phyloP scores from a whole-genome alignment of 495 filamentous ascomycete species.

The Amphirosellinia nigrospora region DNA sequence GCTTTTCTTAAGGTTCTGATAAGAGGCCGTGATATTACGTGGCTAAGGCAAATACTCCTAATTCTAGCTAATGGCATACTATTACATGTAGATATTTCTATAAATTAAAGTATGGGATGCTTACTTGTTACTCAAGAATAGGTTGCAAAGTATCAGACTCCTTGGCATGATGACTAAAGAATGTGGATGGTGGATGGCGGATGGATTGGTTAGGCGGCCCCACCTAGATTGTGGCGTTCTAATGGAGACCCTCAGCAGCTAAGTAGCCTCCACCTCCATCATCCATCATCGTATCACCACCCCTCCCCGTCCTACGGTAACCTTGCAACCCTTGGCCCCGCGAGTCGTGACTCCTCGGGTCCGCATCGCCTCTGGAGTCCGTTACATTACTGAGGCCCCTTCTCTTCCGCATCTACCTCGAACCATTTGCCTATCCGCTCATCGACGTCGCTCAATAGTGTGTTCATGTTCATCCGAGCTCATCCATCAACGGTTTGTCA shows the following conservation, averaged over 20 bases:
- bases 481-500: background rate
- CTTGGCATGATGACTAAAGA: too few species aligned
- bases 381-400: background rate
- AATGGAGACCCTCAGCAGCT: background rate
- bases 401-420: constrained; percentile 1
- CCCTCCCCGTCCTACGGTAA: background rate
- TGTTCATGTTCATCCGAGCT: background rate
- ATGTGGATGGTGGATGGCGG: too few species aligned
- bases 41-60: background rate
- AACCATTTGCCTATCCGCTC: background rate
- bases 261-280: too few species aligned
- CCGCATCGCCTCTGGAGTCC: constrained; percentile 3
- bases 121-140: background rate
- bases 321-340: constrained; percentile 25
- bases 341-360: constrained; percentile 29
- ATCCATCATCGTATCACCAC: background rate
- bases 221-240: background rate
- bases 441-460: background rate
- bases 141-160: background rate
- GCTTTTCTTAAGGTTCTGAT: background rate
- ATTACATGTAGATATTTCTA: too few species aligned
- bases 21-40: background rate
- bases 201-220: background rate
- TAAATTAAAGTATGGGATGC: background rate
- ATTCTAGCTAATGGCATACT: background rate